Evolutionary conservation across 2,329 filamentous ascomycete species (phyloP).

Genomic region (Trichoderma sp.): DNA sequence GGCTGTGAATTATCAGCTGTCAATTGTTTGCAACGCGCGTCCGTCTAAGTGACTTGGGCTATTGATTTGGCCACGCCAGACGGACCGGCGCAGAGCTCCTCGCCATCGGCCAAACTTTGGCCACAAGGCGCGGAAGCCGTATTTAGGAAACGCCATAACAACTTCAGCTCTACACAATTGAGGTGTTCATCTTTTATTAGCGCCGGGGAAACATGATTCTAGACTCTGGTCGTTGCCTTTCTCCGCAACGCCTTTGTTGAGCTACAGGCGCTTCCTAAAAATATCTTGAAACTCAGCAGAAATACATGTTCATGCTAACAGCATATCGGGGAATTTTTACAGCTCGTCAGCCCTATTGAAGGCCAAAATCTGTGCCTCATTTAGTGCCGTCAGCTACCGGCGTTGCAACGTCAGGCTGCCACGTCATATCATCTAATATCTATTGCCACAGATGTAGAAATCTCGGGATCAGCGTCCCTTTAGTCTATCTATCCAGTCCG

Average conservation of each 20-base stretch:
- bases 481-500: background rate
- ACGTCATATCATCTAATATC: background rate
- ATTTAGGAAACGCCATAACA: background rate
- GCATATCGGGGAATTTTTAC: background rate
- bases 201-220: background rate
- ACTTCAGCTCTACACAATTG: background rate
- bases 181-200: background rate
- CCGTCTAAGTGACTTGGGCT: background rate
- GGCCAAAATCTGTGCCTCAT: background rate
- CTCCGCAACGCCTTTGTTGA: background rate
- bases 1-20: background rate
- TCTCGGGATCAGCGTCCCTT: background rate
- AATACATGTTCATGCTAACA: background rate
- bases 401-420: background rate
- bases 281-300: background rate
- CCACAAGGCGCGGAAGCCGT: background rate
- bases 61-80: background rate
- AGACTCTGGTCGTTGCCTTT: background rate
- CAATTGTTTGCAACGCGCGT: background rate
- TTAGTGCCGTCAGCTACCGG: background rate
- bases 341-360: background rate
- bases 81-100: constrained; percentile 3
- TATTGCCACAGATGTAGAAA: background rate
- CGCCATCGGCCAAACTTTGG: constrained; percentile 9
- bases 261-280: background rate